Base-by-base conservation (phyloP, 23 red algal species). In the Gracilariopsis chorda region DNA sequence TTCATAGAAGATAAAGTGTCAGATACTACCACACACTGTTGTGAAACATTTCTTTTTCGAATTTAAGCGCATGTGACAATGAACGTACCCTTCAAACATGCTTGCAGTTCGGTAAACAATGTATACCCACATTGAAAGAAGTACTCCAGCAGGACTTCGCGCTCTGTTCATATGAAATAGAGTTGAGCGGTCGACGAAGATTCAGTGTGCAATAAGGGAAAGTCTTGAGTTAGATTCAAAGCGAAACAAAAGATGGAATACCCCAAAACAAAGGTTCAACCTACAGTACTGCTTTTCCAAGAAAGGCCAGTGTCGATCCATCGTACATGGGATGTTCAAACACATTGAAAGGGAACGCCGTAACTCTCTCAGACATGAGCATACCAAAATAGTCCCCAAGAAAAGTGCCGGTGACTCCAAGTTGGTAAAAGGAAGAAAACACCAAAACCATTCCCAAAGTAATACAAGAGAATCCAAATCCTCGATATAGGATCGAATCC, bases 361-460 rank as follows among this genome's bases (percentile, higher is more conserved):
- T 87, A 7, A 98, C 92, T 24, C 71, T 91, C 67, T 86, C 78
- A 14, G 82, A 27, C 78, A 97, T 86, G 37, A 95, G 75, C 51
- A 98, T 95, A 1, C 96, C 96, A 80, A 98, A 98, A 43, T 98
- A 98, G 57, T 98, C 96, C 27, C 96, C 96, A 63, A 98, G 68
- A 77, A 90, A 98, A 2, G 96, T 98, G 23, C 96, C 96, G 7
- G 70, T 85, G 30, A 98, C 24, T 73, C 96, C 96, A 25, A 98
- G 78, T 61, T 80, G 84, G 20, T 84, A 70, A 34, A 94, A 88
- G 5, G 86, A 90, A 27, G 80, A 69, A 6, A 89, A 63, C 27
- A 98, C 93, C 27, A 98, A 78, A 2, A 95, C 57, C 4, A 47
- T 19, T 0, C 96, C 96, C 23, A 88, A 20, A 20, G 21, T 67